Percentiles rank a stretch among this genome's conserved stretches.
phyloP scores from a whole-genome alignment of 495 filamentous ascomycete species.

The Talaromyces ruber region DNA sequence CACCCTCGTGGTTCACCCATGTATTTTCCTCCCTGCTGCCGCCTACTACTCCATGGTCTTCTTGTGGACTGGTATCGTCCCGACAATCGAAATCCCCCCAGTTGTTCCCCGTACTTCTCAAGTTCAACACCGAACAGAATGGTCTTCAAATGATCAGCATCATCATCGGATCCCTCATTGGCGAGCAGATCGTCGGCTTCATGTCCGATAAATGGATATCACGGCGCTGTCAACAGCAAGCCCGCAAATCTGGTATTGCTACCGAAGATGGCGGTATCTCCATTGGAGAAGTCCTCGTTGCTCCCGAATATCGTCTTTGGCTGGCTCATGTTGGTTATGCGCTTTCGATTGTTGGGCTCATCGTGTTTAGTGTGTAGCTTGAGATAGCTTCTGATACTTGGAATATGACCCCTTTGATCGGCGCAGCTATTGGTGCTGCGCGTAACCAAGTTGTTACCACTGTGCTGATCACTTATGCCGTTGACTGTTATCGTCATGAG shows the following conservation, averaged over 20 bases:
- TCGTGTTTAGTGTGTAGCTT: conserved; percentile 41
- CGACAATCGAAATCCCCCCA: background rate
- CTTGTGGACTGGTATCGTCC: background rate
- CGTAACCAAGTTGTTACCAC: conserved; percentile 51
- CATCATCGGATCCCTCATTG: conserved; percentile 45
- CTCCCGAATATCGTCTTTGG: conserved; percentile 43
- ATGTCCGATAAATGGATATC: conserved; percentile 43
- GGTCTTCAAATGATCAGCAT: conserved; percentile 44
- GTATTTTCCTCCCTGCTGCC: background rate
- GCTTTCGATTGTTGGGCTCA: conserved; percentile 37
- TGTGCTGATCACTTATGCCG: conserved; percentile 43
- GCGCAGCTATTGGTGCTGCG: conserved; percentile 37
- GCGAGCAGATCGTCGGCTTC: conserved; percentile 44
- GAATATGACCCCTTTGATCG: conserved; percentile 42
- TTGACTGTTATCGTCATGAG: conserved; percentile 42
- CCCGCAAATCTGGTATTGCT: background rate
- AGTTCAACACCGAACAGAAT: conserved; percentile 42
- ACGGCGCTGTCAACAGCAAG: background rate
- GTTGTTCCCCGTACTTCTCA: conserved; percentile 18
- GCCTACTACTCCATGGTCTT: background rate
- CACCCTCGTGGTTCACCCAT: background rate
- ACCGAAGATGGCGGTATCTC: background rate
- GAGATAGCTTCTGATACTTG: conserved; percentile 28
- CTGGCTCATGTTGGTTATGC: conserved; percentile 42
- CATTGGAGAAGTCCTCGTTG: background rate